These are phyloP conservation scores for Solanum hybrid DNA, from an alignment of 305 asterid genomes.

Conservation along the genomic window DNA sequence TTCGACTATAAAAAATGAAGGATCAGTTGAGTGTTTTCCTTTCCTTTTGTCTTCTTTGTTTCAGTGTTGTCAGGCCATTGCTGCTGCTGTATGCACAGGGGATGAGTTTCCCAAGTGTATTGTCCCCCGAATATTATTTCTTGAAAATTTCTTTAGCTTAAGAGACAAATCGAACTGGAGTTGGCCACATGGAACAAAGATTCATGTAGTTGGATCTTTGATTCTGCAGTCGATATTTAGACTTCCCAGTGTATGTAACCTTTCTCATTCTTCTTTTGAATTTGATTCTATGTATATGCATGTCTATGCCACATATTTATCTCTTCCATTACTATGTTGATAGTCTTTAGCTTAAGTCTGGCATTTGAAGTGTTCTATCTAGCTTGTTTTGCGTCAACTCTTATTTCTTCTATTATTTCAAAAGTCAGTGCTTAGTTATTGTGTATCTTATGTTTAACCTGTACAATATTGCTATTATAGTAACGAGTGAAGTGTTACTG, in stretches of 20 bases:
- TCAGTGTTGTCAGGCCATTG: conserved; percentile 90
- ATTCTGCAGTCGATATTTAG: conserved; percentile 76
- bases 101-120: conserved; percentile 54
- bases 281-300: background rate
- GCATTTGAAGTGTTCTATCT: background rate
- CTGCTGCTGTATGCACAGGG: conserved; percentile 51
- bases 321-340: background rate
- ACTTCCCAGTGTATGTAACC: conserved; percentile 60
- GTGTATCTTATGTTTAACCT: background rate
- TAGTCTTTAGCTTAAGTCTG: background rate
- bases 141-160: conserved; percentile 49
- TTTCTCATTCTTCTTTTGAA: background rate
- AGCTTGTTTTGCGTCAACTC: conserved; percentile 1
- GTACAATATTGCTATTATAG: background rate
- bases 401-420: background rate
- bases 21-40: background rate
- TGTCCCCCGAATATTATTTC: conserved; percentile 65
- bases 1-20: background rate
- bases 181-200: conserved; percentile 68
- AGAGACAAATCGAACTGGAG: conserved; percentile 65
- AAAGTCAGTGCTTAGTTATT: background rate
- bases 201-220: conserved; percentile 85
- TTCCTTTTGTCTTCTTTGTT: conserved; percentile 2
- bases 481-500: background rate
- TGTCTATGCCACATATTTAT: background rate